Base-by-base conservation (phyloP, 2,329 filamentous ascomycete genomes). In the Leptographium lundbergii region DNA sequence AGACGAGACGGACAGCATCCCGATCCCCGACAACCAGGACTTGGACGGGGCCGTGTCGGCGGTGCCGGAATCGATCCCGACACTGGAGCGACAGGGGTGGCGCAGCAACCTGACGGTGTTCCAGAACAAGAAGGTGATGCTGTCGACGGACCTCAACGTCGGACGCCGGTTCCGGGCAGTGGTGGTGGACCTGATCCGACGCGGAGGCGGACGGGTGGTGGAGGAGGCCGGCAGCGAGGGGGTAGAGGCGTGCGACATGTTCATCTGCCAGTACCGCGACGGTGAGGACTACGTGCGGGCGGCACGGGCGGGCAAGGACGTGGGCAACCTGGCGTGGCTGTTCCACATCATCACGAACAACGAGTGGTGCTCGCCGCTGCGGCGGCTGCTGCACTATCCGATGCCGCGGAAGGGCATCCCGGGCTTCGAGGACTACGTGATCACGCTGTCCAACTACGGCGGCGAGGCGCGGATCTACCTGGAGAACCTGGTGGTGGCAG, bases 391-490 rank as follows among this genome's bases (percentile, higher is more conserved):
- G 27, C 94, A 99, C 69, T 99, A 99, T 65, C 94, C 94, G 0
- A 69, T 95, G 17, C 88, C 91, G 6, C 82, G 81, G 54, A 70
- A 85, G 10, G 89, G 89, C 1, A 84, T 99, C 42, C 82, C 86
- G 0, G 91, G 89, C 0, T 96, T 99, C 68, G 72, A 87, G 60
- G 77, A 80, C 9, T 77, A 88, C 70, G 83, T 80, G 57, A 94
- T 99, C 67, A 96, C 91, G 60, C 79, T 99, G 6, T 97, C 94
- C 6, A 99, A 97, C 71, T 99, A 99, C 69, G 90, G 90, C 53
- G 94, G 94, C 36, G 94, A 99, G 71, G 90, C 94, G 19, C 85
- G 94, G 54, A 85, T 90, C 57, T 99, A 97, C 67, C 79, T 99
- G 5, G 91, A 97, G 71, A 97, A 96, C 65, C 79, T 99, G 45